Evolutionary conservation across 2,329 filamentous ascomycete genomes (phyloP).

Genomic region (Penicillium crustosum): DNA sequence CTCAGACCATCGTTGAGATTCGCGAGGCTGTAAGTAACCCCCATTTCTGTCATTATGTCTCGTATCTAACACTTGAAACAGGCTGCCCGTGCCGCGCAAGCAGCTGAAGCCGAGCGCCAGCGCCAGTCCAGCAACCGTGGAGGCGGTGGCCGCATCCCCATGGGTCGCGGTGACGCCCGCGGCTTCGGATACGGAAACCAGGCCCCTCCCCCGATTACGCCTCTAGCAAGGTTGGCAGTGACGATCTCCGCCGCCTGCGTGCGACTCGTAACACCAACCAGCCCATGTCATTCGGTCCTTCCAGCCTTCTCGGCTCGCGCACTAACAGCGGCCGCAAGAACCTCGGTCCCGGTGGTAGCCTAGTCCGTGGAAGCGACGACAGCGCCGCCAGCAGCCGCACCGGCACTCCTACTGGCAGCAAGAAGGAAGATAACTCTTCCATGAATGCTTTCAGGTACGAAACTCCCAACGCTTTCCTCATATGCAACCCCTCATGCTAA

Average conservation of each 20-base stretch:
- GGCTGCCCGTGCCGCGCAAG: constrained; percentile 76
- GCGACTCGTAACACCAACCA: constrained; percentile 63
- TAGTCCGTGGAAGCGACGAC: constrained; percentile 75
- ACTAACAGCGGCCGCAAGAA: constrained; percentile 79
- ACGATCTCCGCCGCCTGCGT: constrained; percentile 79
- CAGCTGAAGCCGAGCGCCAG: constrained; percentile 66
- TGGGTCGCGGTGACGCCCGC: constrained; percentile 83
- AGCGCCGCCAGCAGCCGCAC: constrained; percentile 86
- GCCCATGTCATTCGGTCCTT: constrained; percentile 71
- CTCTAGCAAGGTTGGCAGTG: constrained; percentile 81
- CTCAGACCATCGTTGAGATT: constrained; percentile 93
- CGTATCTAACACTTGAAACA: constrained; percentile 15
- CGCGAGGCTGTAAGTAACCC: constrained; percentile 67
- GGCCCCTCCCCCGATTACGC: constrained; percentile 68
- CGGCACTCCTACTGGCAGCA: constrained; percentile 73
- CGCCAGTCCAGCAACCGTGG: constrained; percentile 57
- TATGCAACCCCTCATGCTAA: constrained; percentile 9
- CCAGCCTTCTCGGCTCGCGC: constrained; percentile 82
- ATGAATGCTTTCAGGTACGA: constrained; percentile 93
- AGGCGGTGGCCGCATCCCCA: constrained; percentile 65
- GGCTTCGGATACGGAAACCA: constrained; percentile 71
- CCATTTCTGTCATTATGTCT: not conserved
- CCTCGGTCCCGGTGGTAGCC: constrained; percentile 70
- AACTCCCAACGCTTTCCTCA: constrained; percentile 5
- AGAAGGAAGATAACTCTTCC: constrained; percentile 65